Percentiles rank a stretch among this genome's conserved stretches.
phyloP scores from a whole-genome alignment of 2,329 filamentous ascomycete genomes.

The Cephalotrichum gorgonifer region DNA sequence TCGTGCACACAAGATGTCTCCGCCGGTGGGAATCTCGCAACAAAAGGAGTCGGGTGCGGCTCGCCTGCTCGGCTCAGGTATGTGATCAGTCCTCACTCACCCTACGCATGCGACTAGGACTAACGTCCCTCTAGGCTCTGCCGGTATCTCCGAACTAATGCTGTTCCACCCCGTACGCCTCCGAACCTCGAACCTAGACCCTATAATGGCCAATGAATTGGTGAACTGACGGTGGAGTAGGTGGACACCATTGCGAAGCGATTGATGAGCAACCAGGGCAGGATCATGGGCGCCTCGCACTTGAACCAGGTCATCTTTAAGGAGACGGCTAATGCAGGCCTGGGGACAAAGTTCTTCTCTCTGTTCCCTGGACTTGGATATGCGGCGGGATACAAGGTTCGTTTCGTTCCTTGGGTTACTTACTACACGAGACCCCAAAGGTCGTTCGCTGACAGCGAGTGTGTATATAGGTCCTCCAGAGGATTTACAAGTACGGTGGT shows the following conservation, averaged over 20 bases:
- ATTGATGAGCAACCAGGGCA: constrained; percentile 92
- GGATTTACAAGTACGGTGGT: constrained; percentile 97
- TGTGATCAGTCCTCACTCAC: constrained; percentile 9
- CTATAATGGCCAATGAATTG: background rate
- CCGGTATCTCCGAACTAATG: constrained; percentile 85
- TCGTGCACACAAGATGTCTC: constrained; percentile 56
- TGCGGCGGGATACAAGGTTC: constrained; percentile 89
- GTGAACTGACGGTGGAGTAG: constrained; percentile 27
- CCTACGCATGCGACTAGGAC: background rate
- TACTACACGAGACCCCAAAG: no score
- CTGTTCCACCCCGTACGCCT: constrained; percentile 76
- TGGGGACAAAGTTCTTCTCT: constrained; percentile 76
- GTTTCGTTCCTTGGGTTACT: background rate
- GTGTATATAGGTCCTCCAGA: constrained; percentile 62
- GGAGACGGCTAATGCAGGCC: constrained; percentile 65
- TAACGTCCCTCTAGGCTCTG: constrained; percentile 51
- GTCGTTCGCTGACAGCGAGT: background rate
- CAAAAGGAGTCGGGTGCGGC: constrained; percentile 85
- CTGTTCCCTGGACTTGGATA: constrained; percentile 96
- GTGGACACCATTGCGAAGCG: constrained; percentile 98
- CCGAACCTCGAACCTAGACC: constrained; percentile 1
- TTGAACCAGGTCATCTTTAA: constrained; percentile 92
- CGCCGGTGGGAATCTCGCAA: constrained; percentile 36
- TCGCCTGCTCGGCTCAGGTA: constrained; percentile 85
- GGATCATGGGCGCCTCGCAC: constrained; percentile 34